phyloP scores from a whole-genome alignment of 129 eudicot genomes.

The Scalesia atractyloides region DNA sequence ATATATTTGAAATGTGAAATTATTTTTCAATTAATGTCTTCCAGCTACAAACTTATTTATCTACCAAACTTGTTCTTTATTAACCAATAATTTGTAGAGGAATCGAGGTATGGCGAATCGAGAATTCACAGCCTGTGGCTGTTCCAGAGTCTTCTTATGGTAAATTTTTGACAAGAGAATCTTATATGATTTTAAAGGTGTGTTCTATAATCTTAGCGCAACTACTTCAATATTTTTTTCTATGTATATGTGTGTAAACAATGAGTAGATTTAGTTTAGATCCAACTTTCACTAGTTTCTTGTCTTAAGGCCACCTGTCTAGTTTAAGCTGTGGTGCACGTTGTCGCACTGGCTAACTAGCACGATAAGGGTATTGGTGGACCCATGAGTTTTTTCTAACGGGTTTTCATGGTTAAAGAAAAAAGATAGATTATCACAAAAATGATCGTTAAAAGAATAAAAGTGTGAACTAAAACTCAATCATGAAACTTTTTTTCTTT shows the following conservation, averaged over 20 bases:
- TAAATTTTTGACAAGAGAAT: slow-evolving; percentile 72
- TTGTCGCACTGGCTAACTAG: not conserved
- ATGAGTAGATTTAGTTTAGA: not conserved
- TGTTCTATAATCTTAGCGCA: slow-evolving; percentile 8
- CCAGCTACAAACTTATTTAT: not conserved
- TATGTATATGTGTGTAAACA: not conserved
- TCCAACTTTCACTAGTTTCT: not conserved
- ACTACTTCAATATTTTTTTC: not conserved
- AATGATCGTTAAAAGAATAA: not conserved
- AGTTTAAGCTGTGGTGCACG: not conserved
- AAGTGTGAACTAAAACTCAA: not conserved
- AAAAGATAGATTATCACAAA: not conserved
- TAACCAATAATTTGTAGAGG: slow-evolving; percentile 60
- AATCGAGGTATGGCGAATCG: slow-evolving; percentile 87
- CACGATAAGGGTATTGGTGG: not conserved
- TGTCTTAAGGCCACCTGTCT: not conserved
- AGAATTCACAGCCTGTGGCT: slow-evolving; percentile 67
- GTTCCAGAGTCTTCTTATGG: slow-evolving; percentile 66
- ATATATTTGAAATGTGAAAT: not conserved
- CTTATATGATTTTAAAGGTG: slow-evolving; percentile 78
- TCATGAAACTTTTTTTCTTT: slow-evolving; percentile 21
- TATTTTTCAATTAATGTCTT: not conserved
- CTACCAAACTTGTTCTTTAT: not conserved
- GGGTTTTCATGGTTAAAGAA: not conserved
- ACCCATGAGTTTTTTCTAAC: not conserved